Conservation (phyloP, 331 rosid species). For the Rhamnella rubrinervis region DNA sequence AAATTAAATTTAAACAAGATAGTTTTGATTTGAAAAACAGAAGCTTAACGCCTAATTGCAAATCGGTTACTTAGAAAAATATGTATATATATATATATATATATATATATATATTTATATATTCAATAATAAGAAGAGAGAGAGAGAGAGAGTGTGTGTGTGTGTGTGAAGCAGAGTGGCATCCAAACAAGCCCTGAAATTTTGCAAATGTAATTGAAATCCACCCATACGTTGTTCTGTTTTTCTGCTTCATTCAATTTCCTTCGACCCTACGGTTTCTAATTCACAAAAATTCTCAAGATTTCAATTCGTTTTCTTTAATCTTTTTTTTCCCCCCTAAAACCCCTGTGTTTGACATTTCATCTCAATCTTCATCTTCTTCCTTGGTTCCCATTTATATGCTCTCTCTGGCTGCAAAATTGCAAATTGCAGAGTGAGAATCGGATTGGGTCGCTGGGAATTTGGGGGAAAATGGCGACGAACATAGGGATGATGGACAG, state of each 20-base stretch:
- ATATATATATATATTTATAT: background rate
- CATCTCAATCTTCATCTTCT: conserved; percentile 15
- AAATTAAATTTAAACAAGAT: background rate
- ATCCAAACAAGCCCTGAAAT: too few species aligned
- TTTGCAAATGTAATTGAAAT: too few species aligned
- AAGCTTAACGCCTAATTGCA: too few species aligned
- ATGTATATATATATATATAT: too few species aligned
- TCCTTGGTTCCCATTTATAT: conserved; percentile 3
- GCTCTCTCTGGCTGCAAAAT: background rate
- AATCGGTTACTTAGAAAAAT: too few species aligned
- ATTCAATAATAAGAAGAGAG: background rate
- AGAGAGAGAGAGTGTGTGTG: too few species aligned
- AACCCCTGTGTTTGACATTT: conserved; percentile 1
- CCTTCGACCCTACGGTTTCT: conserved; percentile 26
- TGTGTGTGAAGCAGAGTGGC: too few species aligned
- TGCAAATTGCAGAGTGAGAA: background rate
- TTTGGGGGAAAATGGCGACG: conserved; percentile 58
- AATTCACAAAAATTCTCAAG: background rate
- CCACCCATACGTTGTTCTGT: conserved; percentile 16
- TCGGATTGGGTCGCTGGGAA: conserved; percentile 24
- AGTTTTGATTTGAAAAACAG: too few species aligned
- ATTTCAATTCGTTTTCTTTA: background rate
- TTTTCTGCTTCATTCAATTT: conserved; percentile 37
- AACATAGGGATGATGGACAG: conserved; percentile 94
- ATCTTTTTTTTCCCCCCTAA: background rate